Base-by-base conservation (phyloP, 139 green algal species). In the Monoraphidium neglectum region DNA sequence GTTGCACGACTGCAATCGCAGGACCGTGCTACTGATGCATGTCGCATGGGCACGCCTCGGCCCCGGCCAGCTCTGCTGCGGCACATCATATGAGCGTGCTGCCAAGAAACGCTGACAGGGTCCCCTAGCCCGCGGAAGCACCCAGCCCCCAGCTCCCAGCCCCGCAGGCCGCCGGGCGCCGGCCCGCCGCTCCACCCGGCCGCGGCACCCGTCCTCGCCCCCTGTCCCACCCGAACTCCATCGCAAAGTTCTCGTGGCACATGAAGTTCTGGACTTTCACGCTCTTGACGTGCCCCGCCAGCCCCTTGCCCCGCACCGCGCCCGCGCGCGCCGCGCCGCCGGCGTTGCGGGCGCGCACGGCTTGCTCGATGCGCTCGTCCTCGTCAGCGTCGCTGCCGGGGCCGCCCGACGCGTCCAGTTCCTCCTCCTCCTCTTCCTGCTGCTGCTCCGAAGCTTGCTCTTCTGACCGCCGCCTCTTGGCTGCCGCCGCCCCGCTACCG, bases 231-330 rank as follows among this genome's bases (percentile, higher is more conserved):
- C 80, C 79, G 49, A 96, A 90, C 2, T 90, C 77, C 15, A 94
- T 79, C 59, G 86, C 76, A 33, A 96, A 86, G 75, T 91, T 84
- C 28, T 83, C 64, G 70, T 96, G 92, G 77, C 88, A 92, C 92
- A 95, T 96, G 82, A 96, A 95, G 74, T 94, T 92, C 72, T 85
- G 68, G 8, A 92, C 28, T 33, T 64, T 61, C 23, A 96, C 77
- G 16, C 46, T 68, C 61, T 88, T 82, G 16, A 94, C 53, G 26
- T 93, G 88, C 2, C 85, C 88, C 2, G 87, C 81, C 23, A 77
- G 36, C 6, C 79, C 81, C 35, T 62, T 33, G 18, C 23, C 46
- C 15, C 16, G 54, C n/a, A 46, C 32, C 37, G 70, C 40, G 36
- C n/a, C 54, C 63, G 78, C 64, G 33, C 30, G 23, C n/a, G 68